Conservation (phyloP, 805 yeast genomes). For the Grigorovia transvaalensis region DNA sequence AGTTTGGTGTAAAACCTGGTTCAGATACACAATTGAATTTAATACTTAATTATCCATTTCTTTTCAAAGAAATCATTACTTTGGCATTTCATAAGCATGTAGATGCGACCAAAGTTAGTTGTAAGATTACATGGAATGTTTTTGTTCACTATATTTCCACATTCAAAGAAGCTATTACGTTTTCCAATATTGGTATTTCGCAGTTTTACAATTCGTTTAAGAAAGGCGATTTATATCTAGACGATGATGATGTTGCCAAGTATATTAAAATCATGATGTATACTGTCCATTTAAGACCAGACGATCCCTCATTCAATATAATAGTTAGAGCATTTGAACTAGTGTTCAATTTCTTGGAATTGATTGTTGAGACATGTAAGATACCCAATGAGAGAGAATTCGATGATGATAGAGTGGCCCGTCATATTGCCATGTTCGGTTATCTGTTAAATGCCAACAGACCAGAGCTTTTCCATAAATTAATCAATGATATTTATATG, state of each 20-base stretch:
- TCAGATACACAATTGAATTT: conserved; percentile 68
- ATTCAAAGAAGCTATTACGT: conserved; percentile 11
- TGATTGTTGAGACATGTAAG: conserved; percentile 53
- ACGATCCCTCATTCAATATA: conserved; percentile 50
- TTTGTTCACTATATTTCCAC: conserved; percentile 25
- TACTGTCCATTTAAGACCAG: conserved; percentile 31
- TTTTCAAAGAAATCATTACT: conserved; percentile 54
- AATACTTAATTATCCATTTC: conserved; percentile 44
- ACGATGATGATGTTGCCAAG: conserved; percentile 17
- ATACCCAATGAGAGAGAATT: conserved; percentile 78
- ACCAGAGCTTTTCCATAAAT: conserved; percentile 73
- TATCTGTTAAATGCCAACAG: conserved; percentile 66
- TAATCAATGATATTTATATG: conserved; percentile 64
- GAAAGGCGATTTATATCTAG: conserved; percentile 15
- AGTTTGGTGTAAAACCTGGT: conserved; percentile 51
- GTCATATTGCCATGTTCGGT: conserved; percentile 62
- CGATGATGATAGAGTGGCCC: conserved; percentile 79
- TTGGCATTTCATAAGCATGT: conserved; percentile 60
- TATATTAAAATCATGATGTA: conserved; percentile 12
- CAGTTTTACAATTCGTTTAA: conserved; percentile 21
- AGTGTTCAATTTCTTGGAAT: conserved; percentile 50
- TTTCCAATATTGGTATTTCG: conserved; percentile 14
- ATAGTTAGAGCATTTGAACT: conserved; percentile 43
- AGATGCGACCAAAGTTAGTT: conserved; percentile 51
- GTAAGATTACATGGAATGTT: conserved; percentile 58